These are phyloP conservation scores for Trichoderma aggressivum DNA, from an alignment of 2,329 filamentous ascomycete species.

Conservation along the genomic window DNA sequence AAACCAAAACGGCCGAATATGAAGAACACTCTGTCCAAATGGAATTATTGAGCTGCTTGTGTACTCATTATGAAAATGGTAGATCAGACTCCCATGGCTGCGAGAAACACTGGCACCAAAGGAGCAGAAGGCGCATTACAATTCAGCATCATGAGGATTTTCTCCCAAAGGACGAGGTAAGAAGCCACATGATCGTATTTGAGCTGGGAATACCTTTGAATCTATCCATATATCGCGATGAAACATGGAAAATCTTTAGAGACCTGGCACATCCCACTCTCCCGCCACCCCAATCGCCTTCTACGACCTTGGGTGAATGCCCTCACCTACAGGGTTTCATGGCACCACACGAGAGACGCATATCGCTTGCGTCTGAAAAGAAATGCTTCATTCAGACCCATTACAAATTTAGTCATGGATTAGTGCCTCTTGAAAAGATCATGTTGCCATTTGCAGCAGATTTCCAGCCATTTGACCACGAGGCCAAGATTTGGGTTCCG, in stretches of 20 bases:
- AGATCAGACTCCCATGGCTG: no score
- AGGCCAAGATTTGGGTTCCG: background rate
- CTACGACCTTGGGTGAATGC: background rate
- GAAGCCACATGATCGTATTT: conserved; percentile 46
- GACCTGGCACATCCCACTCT: background rate
- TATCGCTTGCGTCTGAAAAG: conserved; percentile 26
- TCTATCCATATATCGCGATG: conserved; percentile 38
- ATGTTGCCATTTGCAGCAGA: conserved; percentile 18
- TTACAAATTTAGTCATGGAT: conserved; percentile 17
- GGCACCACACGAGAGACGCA: background rate
- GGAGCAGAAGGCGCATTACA: conserved; percentile 10
- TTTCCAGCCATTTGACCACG: conserved; percentile 14
- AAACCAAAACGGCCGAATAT: conserved; percentile 13
- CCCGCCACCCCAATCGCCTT: background rate
- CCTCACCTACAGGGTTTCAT: conserved; percentile 2
- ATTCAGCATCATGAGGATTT: conserved; percentile 26
- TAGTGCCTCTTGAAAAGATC: background rate
- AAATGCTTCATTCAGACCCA: conserved; percentile 31
- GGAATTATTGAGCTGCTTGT: no score
- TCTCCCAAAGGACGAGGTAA: conserved; percentile 23
- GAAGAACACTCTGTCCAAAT: no score
- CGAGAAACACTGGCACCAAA: background rate
- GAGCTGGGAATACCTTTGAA: conserved; percentile 41
- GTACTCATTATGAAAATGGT: no score
- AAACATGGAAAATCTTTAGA: conserved; percentile 20